Base-by-base conservation (phyloP, 164 flowering plant genomes). In the Chimonanthus salicifolius region DNA sequence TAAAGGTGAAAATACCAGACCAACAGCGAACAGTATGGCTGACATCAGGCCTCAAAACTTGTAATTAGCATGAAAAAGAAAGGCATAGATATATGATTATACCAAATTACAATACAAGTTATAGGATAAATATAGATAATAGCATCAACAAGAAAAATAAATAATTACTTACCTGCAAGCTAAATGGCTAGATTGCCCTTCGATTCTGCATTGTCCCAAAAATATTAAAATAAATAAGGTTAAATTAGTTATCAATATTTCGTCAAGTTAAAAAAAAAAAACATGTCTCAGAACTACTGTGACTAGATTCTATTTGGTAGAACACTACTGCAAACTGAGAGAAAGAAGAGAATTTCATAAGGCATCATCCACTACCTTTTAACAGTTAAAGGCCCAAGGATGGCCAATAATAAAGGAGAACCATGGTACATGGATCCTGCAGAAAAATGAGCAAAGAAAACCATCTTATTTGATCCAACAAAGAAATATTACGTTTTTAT, bases 351-450 rank as follows among this genome's bases (percentile, higher is more conserved):
- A 5, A 20, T 16, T 7, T n/a, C 65, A n/a, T 58, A 45, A 43
- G 21, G 66, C 49, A 63, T 51, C 62, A 71, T 15, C 10, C 13
- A 9, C 21, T 79, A 93, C 99, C 91, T 88, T 71, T 78, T 76
- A 58, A 82, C 90, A n/a, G 95, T 87, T 18, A 93, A 82, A 4
- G 99, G 99, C 9, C 99, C 99, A 15, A 96, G 86, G 54, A 94
- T 7, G 1, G 87, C 82, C 72, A 96, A 82, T 71, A 96, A 75
- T 81, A 93, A 80, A 20, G 99, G 98, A 71, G 99, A 96, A 47
- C 95, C 97, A 73, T 96, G 99, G 77, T 92, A 96, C 97, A 96
- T 90, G 33, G 99, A 96, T 78, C 98, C 99, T 96, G 79, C 60
- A 74, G 63, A 80, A 74, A 10, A 74, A 7, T 68, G 8, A 58